Evolutionary conservation across 495 filamentous ascomycete genomes (phyloP).

Genomic region (Acidiella bohemica): DNA sequence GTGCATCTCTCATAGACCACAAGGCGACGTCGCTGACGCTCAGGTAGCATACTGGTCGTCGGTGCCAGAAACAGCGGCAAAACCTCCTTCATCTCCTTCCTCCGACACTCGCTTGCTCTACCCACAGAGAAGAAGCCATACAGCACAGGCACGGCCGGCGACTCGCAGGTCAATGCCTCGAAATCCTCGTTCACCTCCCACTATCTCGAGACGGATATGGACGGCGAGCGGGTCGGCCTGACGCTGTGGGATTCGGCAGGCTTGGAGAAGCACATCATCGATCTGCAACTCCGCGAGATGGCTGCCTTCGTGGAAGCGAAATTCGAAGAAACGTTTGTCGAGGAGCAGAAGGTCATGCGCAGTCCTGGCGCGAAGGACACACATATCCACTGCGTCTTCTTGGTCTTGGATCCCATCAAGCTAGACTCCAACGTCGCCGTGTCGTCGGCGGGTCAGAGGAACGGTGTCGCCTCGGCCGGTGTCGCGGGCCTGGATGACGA

Average conservation of each 20-base stretch:
- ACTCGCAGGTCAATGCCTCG: constrained; percentile 26
- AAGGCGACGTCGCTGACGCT: background rate
- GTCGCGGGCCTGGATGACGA: constrained; percentile 69
- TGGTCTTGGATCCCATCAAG: constrained; percentile 77
- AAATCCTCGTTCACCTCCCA: constrained; percentile 54
- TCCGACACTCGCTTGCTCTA: constrained; percentile 67
- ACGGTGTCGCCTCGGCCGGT: constrained; percentile 14
- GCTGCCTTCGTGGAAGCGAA: constrained; percentile 89
- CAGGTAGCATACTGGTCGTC: constrained; percentile 70
- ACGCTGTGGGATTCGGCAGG: constrained; percentile 95
- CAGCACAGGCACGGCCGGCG: constrained; percentile 20
- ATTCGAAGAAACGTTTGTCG: constrained; percentile 92
- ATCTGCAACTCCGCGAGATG: constrained; percentile 84
- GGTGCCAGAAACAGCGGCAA: constrained; percentile 85
- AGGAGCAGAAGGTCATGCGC: constrained; percentile 94
- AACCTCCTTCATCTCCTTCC: constrained; percentile 92
- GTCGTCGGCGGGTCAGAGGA: constrained; percentile 36
- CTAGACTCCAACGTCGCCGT: constrained; percentile 72
- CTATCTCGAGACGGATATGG: constrained; percentile 90
- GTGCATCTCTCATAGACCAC: constrained; percentile 26
- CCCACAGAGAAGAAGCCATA: constrained; percentile 56
- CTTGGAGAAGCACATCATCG: constrained; percentile 82
- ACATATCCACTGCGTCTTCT: constrained; percentile 91
- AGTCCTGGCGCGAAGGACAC: constrained; percentile 89
- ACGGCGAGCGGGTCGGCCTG: constrained; percentile 79